Evolutionary conservation across 2,329 filamentous ascomycete genomes (phyloP).

Genomic region (Fusarium hostae): DNA sequence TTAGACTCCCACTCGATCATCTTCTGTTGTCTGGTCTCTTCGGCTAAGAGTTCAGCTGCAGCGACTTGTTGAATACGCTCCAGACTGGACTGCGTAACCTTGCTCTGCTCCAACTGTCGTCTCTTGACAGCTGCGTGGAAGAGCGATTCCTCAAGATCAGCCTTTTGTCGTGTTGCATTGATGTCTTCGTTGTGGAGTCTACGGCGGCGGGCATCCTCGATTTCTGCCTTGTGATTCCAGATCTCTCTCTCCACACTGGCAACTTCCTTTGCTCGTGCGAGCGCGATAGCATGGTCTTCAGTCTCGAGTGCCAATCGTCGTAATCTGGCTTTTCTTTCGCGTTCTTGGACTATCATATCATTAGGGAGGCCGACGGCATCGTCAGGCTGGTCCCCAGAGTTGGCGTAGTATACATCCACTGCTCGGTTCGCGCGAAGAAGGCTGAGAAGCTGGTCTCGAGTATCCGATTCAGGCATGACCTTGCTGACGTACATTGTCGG

Average conservation of each 20-base stretch:
- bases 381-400: conserved; percentile 63
- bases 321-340: conserved; percentile 59
- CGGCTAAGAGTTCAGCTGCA: conserved; percentile 59
- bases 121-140: conserved; percentile 48
- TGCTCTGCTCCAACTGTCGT: conserved; percentile 58
- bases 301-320: conserved; percentile 58
- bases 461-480: conserved; percentile 55
- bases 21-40: conserved; percentile 56
- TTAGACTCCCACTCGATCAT: conserved; percentile 62
- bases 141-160: conserved; percentile 59
- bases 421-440: conserved; percentile 65
- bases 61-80: conserved; percentile 58
- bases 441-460: conserved; percentile 55
- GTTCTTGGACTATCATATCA: conserved; percentile 61
- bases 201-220: conserved; percentile 62
- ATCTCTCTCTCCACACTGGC: conserved; percentile 64
- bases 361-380: conserved; percentile 64
- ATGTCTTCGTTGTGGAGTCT: conserved; percentile 60
- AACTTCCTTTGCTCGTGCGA: conserved; percentile 63
- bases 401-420: conserved; percentile 65
- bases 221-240: conserved; percentile 58
- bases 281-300: conserved; percentile 60
- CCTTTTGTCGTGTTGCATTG: conserved; percentile 55
- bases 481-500: conserved; percentile 70
- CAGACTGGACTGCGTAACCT: conserved; percentile 58